phyloP scores from a whole-genome alignment of 768 basidiomycete species.

The Dacryopinax primogenitus region DNA sequence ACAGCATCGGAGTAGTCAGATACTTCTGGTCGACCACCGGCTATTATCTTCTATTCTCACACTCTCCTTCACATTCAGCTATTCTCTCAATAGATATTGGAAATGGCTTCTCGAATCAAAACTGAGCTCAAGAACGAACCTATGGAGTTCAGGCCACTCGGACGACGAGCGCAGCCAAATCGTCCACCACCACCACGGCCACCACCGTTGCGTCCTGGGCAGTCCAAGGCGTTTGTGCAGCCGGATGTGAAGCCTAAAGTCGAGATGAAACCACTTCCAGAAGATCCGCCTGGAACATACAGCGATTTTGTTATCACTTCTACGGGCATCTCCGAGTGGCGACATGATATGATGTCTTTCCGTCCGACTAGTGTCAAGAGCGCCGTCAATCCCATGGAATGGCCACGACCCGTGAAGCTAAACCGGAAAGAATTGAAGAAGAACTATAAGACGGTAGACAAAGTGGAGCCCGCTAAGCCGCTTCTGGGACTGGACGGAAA shows the following conservation, averaged over 20 bases:
- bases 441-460: slow-evolving; percentile 14
- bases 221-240: not conserved
- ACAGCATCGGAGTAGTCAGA: too few relatives aligned
- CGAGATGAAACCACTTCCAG: slow-evolving; percentile 1
- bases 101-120: not conserved
- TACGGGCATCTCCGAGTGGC: slow-evolving; percentile 71
- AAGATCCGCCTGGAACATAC: slow-evolving; percentile 35
- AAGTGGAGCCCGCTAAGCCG: slow-evolving; percentile 16
- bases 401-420: slow-evolving; percentile 66
- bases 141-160: slow-evolving; percentile 2
- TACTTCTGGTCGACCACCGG: not conserved
- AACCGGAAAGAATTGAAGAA: slow-evolving; percentile 57
- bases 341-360: slow-evolving; percentile 88
- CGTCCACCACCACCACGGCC: not conserved
- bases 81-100: too few relatives aligned
- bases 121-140: not conserved
- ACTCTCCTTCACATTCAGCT: not conserved
- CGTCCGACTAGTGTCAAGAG: slow-evolving; percentile 37
- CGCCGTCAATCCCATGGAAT: slow-evolving; percentile 51
- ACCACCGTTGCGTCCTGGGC: not conserved
- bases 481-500: slow-evolving; percentile 59
- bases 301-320: slow-evolving; percentile 70
- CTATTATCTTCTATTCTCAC: not conserved
- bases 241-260: not conserved
- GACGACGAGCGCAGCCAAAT: not conserved